Evolutionary conservation across 1,284 basidiomycete genomes (phyloP).

Genomic region (Moesziomyces antarcticus): DNA sequence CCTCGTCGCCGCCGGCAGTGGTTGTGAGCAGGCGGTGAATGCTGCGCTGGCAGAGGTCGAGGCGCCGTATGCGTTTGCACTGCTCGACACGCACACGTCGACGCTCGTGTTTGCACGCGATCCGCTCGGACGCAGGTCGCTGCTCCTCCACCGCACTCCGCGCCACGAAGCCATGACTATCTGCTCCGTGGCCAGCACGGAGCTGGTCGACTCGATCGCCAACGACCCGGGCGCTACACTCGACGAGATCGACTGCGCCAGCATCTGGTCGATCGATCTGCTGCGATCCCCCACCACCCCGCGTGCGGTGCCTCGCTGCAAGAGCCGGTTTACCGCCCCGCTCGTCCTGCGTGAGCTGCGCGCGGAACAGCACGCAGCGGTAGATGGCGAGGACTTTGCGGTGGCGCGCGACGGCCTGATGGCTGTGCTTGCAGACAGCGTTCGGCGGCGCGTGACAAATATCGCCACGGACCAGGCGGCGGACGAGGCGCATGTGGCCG

Average conservation of each 20-base stretch:
- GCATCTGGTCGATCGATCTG: conserved; percentile 74
- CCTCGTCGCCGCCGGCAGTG: background rate
- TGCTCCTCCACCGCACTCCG: conserved; percentile 74
- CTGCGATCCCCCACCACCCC: conserved; percentile 7
- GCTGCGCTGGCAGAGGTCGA: conserved; percentile 46
- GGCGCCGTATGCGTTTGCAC: conserved; percentile 61
- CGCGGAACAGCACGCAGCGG: background rate
- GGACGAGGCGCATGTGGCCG: conserved; percentile 74
- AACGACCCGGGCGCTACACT: conserved; percentile 64
- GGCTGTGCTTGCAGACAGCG: conserved; percentile 66
- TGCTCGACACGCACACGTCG: conserved; percentile 43
- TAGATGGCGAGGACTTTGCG: no score
- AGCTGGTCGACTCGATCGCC: conserved; percentile 68
- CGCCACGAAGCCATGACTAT: conserved; percentile 74
- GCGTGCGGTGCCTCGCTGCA: conserved; percentile 1
- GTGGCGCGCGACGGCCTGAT: conserved; percentile 62
- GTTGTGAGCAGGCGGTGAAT: conserved; percentile 2
- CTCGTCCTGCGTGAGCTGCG: conserved; percentile 31
- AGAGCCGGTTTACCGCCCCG: conserved; percentile 11
- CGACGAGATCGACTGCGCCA: conserved; percentile 76
- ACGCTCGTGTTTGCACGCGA: conserved; percentile 84
- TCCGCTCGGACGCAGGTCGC: conserved; percentile 88
- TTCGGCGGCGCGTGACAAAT: conserved; percentile 69
- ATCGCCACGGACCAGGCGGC: conserved; percentile 57
- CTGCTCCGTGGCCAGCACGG: conserved; percentile 76